Conservation (phyloP, 495 filamentous ascomycete species). For the Podospora bellae-mahoneyi region DNA sequence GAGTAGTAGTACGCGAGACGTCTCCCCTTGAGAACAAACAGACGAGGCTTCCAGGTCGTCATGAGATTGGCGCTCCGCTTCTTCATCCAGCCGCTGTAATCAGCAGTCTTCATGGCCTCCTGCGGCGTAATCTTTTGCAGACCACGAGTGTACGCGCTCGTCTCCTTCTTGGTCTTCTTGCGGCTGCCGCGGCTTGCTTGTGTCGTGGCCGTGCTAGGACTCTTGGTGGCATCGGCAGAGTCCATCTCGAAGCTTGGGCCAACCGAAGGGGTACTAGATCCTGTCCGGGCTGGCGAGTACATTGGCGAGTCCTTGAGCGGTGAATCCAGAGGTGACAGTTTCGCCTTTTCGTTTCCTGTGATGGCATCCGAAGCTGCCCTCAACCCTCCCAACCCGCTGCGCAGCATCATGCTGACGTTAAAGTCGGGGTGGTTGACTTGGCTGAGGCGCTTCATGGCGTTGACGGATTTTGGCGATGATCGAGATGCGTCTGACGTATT, state of each 20-base stretch:
- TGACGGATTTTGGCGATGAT: slow-evolving; percentile 36
- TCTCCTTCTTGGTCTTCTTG: slow-evolving; percentile 79
- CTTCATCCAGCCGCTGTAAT: slow-evolving; percentile 99
- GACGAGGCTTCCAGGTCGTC: slow-evolving; percentile 92
- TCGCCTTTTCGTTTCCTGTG: slow-evolving; percentile 57
- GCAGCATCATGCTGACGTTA: slow-evolving; percentile 42
- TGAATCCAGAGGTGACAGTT: slow-evolving; percentile 55
- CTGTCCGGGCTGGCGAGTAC: slow-evolving; percentile 68
- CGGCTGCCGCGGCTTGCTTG: slow-evolving; percentile 40
- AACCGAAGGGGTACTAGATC: slow-evolving; percentile 80
- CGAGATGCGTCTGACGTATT: slow-evolving; percentile 54
- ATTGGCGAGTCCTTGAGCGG: slow-evolving; percentile 63
- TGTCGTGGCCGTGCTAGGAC: slow-evolving; percentile 45
- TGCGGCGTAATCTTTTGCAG: slow-evolving; percentile 76
- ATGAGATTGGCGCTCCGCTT: slow-evolving; percentile 94
- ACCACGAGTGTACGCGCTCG: slow-evolving; percentile 87
- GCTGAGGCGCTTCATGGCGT: slow-evolving; percentile 49
- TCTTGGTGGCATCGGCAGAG: slow-evolving; percentile 62
- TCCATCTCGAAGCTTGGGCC: slow-evolving; percentile 78
- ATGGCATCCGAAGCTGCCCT: slow-evolving; percentile 80
- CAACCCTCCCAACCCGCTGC: slow-evolving; percentile 54
- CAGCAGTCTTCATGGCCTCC: slow-evolving; percentile 80
- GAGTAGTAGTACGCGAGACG: slow-evolving; percentile 96
- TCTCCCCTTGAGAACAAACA: slow-evolving; percentile 89
- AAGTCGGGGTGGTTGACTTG: slow-evolving; percentile 50